A percentile compares a stretch with the other conserved stretches of the same genome.
These are phyloP conservation scores for Talaromyces stipitatus DNA, from an alignment of 495 filamentous ascomycete genomes.

Conservation along the genomic window DNA sequence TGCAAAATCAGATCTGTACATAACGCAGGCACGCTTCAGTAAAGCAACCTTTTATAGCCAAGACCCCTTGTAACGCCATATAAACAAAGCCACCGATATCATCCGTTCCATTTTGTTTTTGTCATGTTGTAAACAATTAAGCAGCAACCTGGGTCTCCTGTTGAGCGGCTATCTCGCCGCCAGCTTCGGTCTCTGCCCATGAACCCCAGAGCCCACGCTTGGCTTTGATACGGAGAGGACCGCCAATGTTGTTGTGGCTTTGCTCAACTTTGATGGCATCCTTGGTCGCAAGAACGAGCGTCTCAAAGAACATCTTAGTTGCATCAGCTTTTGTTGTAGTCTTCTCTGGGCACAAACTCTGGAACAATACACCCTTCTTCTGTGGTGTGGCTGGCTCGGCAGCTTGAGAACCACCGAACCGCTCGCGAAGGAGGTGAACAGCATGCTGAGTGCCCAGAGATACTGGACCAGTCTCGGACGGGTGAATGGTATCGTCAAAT, in stretches of 20 bases:
- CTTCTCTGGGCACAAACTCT: constrained; percentile 78
- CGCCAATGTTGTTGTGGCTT: constrained; percentile 61
- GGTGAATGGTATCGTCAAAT: constrained; percentile 78
- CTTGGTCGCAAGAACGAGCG: constrained; percentile 91
- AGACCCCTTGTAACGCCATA: constrained; percentile 1
- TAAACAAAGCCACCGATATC: background rate
- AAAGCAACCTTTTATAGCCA: background rate
- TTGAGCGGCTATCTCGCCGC: constrained; percentile 37
- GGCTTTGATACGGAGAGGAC: constrained; percentile 67
- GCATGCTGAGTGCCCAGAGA: constrained; percentile 89
- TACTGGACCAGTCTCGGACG: constrained; percentile 72
- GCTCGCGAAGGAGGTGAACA: constrained; percentile 86
- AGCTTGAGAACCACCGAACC: constrained; percentile 62
- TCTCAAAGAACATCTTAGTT: constrained; percentile 99
- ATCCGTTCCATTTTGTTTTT: background rate
- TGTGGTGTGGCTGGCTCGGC: constrained; percentile 53
- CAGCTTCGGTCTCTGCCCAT: constrained; percentile 85
- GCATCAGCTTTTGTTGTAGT: constrained; percentile 77
- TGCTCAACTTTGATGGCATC: constrained; percentile 98
- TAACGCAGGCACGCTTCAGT: constrained; percentile 9
- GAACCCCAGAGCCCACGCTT: constrained; percentile 91
- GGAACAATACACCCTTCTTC: constrained; percentile 76
- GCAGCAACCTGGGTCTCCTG: constrained; percentile 1
- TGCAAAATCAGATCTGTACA: constrained; percentile 23
- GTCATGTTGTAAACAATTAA: background rate